phyloP scores from a whole-genome alignment of 2,329 filamentous ascomycete species.

The Colletotrichum horii region DNA sequence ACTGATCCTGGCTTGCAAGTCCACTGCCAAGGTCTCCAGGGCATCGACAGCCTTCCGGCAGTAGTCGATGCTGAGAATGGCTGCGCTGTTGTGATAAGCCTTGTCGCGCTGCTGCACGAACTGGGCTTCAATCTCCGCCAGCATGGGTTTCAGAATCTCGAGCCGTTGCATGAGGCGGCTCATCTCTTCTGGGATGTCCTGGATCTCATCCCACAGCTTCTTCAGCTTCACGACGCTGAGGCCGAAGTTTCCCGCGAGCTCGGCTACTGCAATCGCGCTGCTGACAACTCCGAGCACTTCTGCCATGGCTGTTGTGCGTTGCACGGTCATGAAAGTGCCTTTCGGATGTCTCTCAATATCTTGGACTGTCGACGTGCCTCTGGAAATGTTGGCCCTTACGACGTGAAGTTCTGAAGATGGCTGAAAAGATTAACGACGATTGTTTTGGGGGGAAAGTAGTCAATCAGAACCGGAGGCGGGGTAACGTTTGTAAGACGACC shows the following conservation, averaged over 20 bases:
- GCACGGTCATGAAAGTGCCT: not conserved
- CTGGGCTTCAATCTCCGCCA: not conserved
- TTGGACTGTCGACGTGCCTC: not conserved
- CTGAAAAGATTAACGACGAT: no score
- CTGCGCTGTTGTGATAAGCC: not conserved
- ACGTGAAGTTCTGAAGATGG: no score
- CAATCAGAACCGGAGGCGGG: no score
- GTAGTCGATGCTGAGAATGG: not conserved
- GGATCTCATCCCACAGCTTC: conserved; percentile 6
- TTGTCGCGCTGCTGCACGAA: not conserved
- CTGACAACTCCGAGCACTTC: conserved; percentile 5
- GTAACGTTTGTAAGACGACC: no score
- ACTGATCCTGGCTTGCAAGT: not conserved
- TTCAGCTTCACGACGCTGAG: conserved; percentile 1
- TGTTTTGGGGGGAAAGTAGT: no score
- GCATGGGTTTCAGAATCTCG: not conserved
- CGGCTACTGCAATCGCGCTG: conserved; percentile 8
- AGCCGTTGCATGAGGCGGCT: not conserved
- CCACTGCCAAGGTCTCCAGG: not conserved
- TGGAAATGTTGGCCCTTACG: not conserved
- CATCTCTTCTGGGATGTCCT: conserved; percentile 9
- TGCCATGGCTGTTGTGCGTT: not conserved
- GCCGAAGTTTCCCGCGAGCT: not conserved
- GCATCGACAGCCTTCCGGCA: not conserved
- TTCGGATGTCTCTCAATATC: not conserved